Base-by-base conservation (phyloP, 1,284 basidiomycete species). In the Boletellus dicymbophilus region DNA sequence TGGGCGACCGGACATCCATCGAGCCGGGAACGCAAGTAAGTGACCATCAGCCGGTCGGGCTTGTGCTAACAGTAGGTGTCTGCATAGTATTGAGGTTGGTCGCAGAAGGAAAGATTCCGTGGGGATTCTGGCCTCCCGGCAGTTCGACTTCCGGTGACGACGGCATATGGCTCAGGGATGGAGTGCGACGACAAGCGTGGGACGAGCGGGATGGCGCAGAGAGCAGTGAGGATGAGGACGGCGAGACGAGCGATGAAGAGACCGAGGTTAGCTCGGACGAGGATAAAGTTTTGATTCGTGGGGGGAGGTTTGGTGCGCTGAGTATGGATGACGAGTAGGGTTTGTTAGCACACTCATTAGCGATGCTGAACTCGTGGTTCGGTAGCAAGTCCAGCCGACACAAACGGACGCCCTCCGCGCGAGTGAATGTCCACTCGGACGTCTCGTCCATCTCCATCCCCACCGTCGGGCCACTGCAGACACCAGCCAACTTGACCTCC, bases 11-110 rank as follows among this genome's bases (percentile, higher is more conserved):
- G 95, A 97, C 71, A 74, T 89, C 18, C 88, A 93, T 63, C 80
- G 95, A 40, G 92, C 93, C 2, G 95, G 93, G 18, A 95, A 96
- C 64, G 80, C 84, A 21, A 88, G 91, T 93, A 64, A 68, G 90
- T 85, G 59, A 41, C 39, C 38, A 16, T 26, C 39, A 15, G 6
- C 6, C 26, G 9, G 16, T 33, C 16, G 45, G 12, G n/a, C 9
- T 39, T 20, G 20, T 22, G 20, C 46, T 48, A 46, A 54, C 21
- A n/a, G 16, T 46, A 47, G 40, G 56, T 33, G 56, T 30, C 37
- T 33, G 39, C 23, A 27, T 58, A 91, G 92, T 95, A 55, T 77
- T 96, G 56, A 82, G 92, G 41, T 73, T 80, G 8, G 72, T 94
- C 21, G 88, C 92, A 0, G 90, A 95, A 67, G 88, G 90, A 16